Evolutionary conservation across 2,329 filamentous ascomycete genomes (phyloP), one percentile per base, ranked within the genome.

Genomic region (Cercospora beticola): DNA sequence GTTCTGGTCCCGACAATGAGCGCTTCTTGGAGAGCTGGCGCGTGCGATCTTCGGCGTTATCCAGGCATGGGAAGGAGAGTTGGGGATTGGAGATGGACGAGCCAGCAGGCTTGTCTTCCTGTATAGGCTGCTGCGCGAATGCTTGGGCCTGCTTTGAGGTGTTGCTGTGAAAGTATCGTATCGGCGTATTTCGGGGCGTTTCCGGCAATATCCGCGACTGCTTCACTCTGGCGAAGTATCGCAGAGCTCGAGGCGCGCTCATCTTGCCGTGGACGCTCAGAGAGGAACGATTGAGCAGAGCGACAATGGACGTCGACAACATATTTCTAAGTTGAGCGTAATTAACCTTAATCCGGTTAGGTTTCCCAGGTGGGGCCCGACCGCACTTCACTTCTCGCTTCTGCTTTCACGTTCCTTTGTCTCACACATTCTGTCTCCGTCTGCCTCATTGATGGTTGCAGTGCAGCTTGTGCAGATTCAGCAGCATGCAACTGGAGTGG

Each of bases 1-100:
- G 95, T 78, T 99, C 95, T 1, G 94, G 94, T 0, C 94, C 94
- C 58, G 89, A 89, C 23, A 81, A 77, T 16, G 88, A 87, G 59
- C 90, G 84, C 43, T 90, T 92, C 66, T 84, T 83, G 16, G 87
- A 64, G 58, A 98, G 88, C 9, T 85, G 90, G 5, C 91, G 91
- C 0, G 94, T 83, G 62, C 82, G 90, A 40, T 86, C 87, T 77
- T 97, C 93, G 66, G 94, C 84, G 2, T 91, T 92, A 77, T 97
- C 93, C 57, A 97, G 89, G 77, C 93, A 97, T 3, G 93, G 93
- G 75, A 97, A 97, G 0, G 91, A 89, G 85, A 97, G 91, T 73
- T 93, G 90, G 3, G 93, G 92, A 77, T 97, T 97, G 4, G 91
- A 92, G 1, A 83, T 82, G 21, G 76, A 75, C 3, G 76, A 69